Conservation (phyloP, 148 eudicot genomes). For the Oxyria digyna region DNA sequence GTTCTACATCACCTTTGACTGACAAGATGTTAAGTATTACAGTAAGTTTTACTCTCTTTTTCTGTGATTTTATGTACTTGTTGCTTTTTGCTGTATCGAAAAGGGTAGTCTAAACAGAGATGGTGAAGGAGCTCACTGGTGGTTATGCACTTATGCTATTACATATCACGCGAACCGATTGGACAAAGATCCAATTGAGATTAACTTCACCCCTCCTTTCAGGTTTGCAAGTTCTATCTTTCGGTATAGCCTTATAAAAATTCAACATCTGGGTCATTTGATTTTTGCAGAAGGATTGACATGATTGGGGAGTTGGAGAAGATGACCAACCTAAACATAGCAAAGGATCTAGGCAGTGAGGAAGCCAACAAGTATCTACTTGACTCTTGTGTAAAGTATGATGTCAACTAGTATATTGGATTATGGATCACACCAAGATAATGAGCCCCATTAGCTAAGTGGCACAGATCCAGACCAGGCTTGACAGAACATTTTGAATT, state of each 20-base stretch:
- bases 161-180: slow-evolving; percentile 80
- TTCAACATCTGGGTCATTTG: not conserved
- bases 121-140: slow-evolving; percentile 93
- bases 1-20: slow-evolving; percentile 91
- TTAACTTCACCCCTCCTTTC: slow-evolving; percentile 95
- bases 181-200: slow-evolving; percentile 71
- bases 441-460: too few species aligned
- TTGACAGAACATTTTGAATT: too few species aligned
- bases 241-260: not conserved
- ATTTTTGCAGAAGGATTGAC: slow-evolving; percentile 58
- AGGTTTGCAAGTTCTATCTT: slow-evolving; percentile 26
- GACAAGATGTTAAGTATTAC: slow-evolving; percentile 79
- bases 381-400: slow-evolving; percentile 59
- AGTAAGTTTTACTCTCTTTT: slow-evolving; percentile 31
- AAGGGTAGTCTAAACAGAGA: slow-evolving; percentile 29
- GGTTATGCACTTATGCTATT: slow-evolving; percentile 55
- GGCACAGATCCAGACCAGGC: too few species aligned
- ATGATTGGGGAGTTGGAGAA: slow-evolving; percentile 83
- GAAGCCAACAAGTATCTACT: slow-evolving; percentile 58
- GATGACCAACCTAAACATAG: slow-evolving; percentile 63
- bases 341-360: slow-evolving; percentile 64
- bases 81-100: not conserved
- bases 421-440: too few species aligned
- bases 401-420: too few species aligned
- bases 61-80: not conserved